These are phyloP conservation scores for Colletotrichum endophyticum DNA, from an alignment of 2,329 filamentous ascomycete genomes.

Conservation along the genomic window DNA sequence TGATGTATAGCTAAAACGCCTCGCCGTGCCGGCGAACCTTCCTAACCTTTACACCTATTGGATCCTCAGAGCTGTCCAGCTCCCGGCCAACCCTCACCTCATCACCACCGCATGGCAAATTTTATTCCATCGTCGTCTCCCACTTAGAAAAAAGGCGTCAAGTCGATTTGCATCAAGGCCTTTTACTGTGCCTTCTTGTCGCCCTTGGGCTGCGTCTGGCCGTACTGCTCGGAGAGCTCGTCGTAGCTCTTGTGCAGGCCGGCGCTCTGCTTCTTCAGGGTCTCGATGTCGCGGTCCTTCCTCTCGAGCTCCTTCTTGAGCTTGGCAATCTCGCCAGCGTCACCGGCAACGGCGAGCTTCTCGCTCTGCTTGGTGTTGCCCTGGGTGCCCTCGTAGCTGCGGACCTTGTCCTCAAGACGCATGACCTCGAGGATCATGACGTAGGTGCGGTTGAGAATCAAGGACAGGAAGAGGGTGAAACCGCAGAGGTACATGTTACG, in stretches of 20 bases:
- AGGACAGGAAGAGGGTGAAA: conserved; percentile 97
- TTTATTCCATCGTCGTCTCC: not conserved
- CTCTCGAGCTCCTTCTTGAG: conserved; percentile 75
- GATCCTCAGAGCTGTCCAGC: not conserved
- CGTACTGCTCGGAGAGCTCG: conserved; percentile 82
- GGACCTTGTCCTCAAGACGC: conserved; percentile 89
- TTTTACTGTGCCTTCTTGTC: conserved; percentile 64
- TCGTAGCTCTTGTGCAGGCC: conserved; percentile 86
- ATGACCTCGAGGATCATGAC: conserved; percentile 94
- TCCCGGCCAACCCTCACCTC: not conserved
- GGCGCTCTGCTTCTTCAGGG: conserved; percentile 90
- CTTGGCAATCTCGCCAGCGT: conserved; percentile 74
- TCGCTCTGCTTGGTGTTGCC: conserved; percentile 68
- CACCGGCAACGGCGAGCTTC: conserved; percentile 75
- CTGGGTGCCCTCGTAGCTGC: conserved; percentile 70
- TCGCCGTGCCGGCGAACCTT: not conserved
- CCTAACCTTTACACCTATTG: not conserved
- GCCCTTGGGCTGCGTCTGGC: conserved; percentile 55
- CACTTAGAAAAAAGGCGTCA: not conserved
- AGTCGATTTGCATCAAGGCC: not conserved
- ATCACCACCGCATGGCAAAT: not conserved
- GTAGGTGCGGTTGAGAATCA: conserved; percentile 99
- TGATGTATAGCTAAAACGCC: conserved; percentile 2
- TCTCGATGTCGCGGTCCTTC: conserved; percentile 84
- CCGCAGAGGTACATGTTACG: conserved; percentile 99